Base-by-base conservation (phyloP, 805 yeast species). In the Starmerella geochares region DNA sequence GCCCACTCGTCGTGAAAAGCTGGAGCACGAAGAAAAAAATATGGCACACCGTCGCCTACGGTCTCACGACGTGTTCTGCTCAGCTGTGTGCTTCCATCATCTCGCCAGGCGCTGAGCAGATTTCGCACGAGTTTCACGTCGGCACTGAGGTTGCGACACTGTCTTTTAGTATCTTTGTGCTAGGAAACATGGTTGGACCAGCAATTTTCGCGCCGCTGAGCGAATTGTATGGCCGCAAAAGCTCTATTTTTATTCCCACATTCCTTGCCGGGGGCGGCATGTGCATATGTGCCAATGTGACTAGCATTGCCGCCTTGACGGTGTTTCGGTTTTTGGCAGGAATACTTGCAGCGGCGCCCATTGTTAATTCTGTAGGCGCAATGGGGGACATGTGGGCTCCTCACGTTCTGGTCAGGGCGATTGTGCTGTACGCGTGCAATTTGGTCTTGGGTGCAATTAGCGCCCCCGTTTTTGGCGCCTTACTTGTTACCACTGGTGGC, bases 111-210 rank as follows among this genome's bases (percentile, higher is more conserved):
- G 64, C 71, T 29, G 65, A 60, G 19, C 62, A 67, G 16, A 60
- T 79, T 23, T 68, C 66, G 62, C 62, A 62, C 23, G 74, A 76
- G 39, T 75, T 77, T 56, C 53, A 63, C n/a, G 70, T 74, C 6
- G 65, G 73, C n/a, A 63, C 64, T 25, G 72, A 70, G 6, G 68
- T 69, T 5, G 77, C 79, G 0, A 65, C 73, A 0, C 64, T 80
- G 32, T 78, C 79, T 1, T 66, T 80, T 56, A 65, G 80, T 0
- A 53, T 78, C 33, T 80, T 73, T 54, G 79, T 79, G 7, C 56
- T 78, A 20, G 84, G 83, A 6, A 78, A 79, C 58, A 83, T 80
- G 46, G 47, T 77, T 17, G 82, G 82, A 1, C 82, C 82, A 2
- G 66, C 78, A 67, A 53, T 77, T 1, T 74, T 77, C 46, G 73